Conservation (phyloP, 1,139 yeast genomes). For the Kazachstania sp. region DNA sequence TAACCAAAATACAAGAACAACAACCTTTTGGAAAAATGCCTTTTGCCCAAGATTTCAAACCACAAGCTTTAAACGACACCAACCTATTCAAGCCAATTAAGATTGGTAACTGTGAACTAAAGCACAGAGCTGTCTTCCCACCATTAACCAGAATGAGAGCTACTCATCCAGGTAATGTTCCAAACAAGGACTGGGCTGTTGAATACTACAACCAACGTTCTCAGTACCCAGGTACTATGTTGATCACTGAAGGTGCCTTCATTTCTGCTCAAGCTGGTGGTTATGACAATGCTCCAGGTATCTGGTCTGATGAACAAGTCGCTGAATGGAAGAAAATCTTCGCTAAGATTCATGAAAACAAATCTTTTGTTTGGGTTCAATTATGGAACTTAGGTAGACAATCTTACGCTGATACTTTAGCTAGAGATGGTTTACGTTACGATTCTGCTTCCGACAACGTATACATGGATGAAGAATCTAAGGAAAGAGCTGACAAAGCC, state of each 20-base stretch:
- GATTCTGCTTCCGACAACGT: slow-evolving; percentile 25
- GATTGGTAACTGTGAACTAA: slow-evolving; percentile 35
- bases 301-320: slow-evolving; percentile 16
- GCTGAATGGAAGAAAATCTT: slow-evolving; percentile 43
- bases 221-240: slow-evolving; percentile 30
- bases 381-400: slow-evolving; percentile 53
- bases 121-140: slow-evolving; percentile 40
- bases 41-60: slow-evolving; percentile 14
- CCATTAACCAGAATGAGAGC: slow-evolving; percentile 48
- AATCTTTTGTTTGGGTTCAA: slow-evolving; percentile 45
- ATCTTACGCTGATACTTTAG: slow-evolving; percentile 33
- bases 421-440: slow-evolving; percentile 10
- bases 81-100: slow-evolving; percentile 41
- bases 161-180: slow-evolving; percentile 18
- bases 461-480: slow-evolving; percentile 30
- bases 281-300: slow-evolving; percentile 12
- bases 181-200: slow-evolving; percentile 22
- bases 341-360: slow-evolving; percentile 44
- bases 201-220: slow-evolving; percentile 32
- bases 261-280: slow-evolving; percentile 19
- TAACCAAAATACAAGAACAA: no score
- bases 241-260: slow-evolving; percentile 32
- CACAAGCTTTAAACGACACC: slow-evolving; percentile 28
- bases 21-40: slow-evolving; percentile 1
- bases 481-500: slow-evolving; percentile 26